phyloP scores from a whole-genome alignment of 1,139 yeast genomes.

The Blastobotrys indianensis region DNA sequence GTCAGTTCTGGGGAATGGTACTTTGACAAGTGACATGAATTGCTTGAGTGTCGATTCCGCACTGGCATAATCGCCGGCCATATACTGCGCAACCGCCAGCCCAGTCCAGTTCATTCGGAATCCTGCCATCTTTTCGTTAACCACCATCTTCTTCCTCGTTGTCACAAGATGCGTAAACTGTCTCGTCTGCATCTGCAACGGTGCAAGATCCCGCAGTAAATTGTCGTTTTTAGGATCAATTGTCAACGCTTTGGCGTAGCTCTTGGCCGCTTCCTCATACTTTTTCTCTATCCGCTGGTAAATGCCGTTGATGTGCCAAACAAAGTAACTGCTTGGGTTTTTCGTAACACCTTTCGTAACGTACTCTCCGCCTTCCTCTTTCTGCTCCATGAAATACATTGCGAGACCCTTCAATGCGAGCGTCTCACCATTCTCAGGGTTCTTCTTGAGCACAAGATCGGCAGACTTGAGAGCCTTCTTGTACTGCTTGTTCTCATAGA shows the following conservation, averaged over 20 bases:
- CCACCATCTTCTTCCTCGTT: slow-evolving; percentile 55
- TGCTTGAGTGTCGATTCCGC: slow-evolving; percentile 69
- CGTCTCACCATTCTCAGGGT: slow-evolving; percentile 72
- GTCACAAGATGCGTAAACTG: slow-evolving; percentile 59
- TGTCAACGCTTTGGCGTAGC: slow-evolving; percentile 71
- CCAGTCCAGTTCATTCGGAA: slow-evolving; percentile 91
- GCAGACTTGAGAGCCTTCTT: slow-evolving; percentile 75
- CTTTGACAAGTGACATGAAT: slow-evolving; percentile 68
- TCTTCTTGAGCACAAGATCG: slow-evolving; percentile 72
- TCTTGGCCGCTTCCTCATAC: slow-evolving; percentile 72
- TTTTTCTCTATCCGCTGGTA: slow-evolving; percentile 66
- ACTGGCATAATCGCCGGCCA: slow-evolving; percentile 57
- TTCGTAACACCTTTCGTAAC: slow-evolving; percentile 56
- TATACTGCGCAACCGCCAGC: slow-evolving; percentile 78
- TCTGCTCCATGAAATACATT: slow-evolving; percentile 47
- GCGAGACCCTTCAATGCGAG: slow-evolving; percentile 80
- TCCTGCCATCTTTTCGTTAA: slow-evolving; percentile 68
- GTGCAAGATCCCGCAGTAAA: slow-evolving; percentile 74
- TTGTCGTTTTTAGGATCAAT: slow-evolving; percentile 76
- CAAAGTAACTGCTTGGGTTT: slow-evolving; percentile 54
- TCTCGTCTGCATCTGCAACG: slow-evolving; percentile 73
- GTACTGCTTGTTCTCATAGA: slow-evolving; percentile 81
- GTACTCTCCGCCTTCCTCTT: slow-evolving; percentile 58
- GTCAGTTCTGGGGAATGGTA: slow-evolving; percentile 28
- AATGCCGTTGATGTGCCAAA: slow-evolving; percentile 82